Percentiles rank a stretch among this genome's conserved stretches.
Evolutionary conservation across 768 basidiomycete species (phyloP).

Genomic region (Lanmaoa pseudosensibilis): DNA sequence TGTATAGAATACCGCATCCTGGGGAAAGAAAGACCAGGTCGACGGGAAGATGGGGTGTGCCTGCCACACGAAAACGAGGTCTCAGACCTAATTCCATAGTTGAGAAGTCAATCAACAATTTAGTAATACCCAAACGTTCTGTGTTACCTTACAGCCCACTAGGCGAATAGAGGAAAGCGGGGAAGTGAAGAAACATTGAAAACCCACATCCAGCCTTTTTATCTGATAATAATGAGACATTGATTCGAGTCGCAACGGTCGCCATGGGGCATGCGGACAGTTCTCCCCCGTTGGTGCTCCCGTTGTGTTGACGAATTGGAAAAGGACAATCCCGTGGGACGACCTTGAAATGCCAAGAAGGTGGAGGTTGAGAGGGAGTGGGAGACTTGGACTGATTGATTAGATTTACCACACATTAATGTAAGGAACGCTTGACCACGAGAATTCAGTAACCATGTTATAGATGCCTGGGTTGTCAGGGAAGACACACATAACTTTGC

Average conservation of each 20-base stretch:
- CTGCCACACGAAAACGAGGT: conserved; percentile 23
- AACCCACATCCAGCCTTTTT: neutral
- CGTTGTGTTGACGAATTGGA: conserved; percentile 1
- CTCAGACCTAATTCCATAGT: conserved; percentile 18
- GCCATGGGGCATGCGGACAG: conserved; percentile 2
- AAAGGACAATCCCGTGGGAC: neutral
- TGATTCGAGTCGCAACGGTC: conserved; percentile 6
- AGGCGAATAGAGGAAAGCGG: conserved; percentile 2
- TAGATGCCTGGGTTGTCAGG: too few species aligned
- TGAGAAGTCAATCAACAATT: neutral
- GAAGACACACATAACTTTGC: too few species aligned
- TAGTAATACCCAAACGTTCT: neutral
- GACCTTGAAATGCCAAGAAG: neutral
- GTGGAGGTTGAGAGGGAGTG: neutral
- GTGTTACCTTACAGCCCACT: conserved; percentile 15
- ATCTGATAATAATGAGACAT: conserved; percentile 10
- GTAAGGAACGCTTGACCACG: neutral
- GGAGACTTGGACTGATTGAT: neutral
- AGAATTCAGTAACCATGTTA: neutral
- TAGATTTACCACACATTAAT: neutral
- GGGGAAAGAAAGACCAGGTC: neutral
- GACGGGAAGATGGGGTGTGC: conserved; percentile 16
- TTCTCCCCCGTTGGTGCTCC: neutral
- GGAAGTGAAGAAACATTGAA: neutral
- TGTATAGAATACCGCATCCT: conserved; percentile 12